Evolutionary conservation across 768 basidiomycete genomes (phyloP), one percentile per base, ranked within the genome.

Genomic region (Lactarius quietus): DNA sequence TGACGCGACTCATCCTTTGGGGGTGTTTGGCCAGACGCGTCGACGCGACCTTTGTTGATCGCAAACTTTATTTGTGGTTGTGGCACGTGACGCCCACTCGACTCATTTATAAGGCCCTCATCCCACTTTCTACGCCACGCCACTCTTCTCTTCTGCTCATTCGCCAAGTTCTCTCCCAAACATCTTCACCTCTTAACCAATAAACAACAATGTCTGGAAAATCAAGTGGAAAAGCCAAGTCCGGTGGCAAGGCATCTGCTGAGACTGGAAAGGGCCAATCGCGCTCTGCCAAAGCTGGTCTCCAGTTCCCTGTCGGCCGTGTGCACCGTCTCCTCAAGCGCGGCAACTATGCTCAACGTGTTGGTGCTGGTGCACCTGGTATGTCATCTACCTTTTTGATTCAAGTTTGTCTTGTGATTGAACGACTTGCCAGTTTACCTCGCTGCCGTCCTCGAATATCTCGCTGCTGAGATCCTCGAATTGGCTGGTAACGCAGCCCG

Each of bases 261-360:
- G 79, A 80, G 8, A 73, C 72, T 26, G 68, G 68, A 73, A 89
- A 85, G 75, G 79, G 83, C 14, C 83, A 84, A 66, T 89, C 88
- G 1, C 89, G 88, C 60, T 89, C 88, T 28, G 81, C 87, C 61
- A 89, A 88, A 73, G 88, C 88, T 15, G 88, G 88, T 71, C 84
- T 89, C 62, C 87, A 90, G 75, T 91, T 94, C 81, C 92, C 92
- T 61, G 92, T 94, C 71, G 92, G 92, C 83, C 92, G 92, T 89
- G 86, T 93, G 67, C 92, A 92, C 79, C 87, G 90, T 84, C 85
- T 92, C 51, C 76, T 93, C 76, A 92, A 92, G 82, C 85, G 84
- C 76, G 92, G 92, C 61, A 93, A 93, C 81, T 93, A 92, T 69
- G 88, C 89, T 57, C 87, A 90, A 71, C 89, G 93, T 75, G 87